Percentiles rank a stretch among this genome's conserved stretches.
Evolutionary conservation across 106 monocot species (phyloP).

Genomic region (Dendrobium catenatum): DNA sequence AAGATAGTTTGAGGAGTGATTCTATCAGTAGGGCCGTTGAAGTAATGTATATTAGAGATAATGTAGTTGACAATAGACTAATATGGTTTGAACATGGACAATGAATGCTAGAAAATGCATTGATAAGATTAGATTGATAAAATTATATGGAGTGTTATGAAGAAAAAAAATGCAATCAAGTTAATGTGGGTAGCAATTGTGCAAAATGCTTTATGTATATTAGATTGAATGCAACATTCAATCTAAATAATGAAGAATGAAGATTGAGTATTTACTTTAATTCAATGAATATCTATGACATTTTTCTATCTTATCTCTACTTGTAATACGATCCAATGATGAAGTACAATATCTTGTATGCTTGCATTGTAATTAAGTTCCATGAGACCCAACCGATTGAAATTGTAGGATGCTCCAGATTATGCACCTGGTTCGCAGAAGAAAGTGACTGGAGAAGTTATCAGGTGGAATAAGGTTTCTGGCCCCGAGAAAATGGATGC

Average conservation of each 20-base stretch:
- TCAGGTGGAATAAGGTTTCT: conserved; percentile 87
- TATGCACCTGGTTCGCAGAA: conserved; percentile 95
- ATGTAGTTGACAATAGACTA: not conserved
- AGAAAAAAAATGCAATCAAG: no score
- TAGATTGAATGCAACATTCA: not conserved
- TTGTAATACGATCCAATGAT: not conserved
- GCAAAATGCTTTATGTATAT: no score
- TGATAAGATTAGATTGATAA: no score
- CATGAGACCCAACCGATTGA: not conserved
- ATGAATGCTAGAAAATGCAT: no score
- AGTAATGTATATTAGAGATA: not conserved
- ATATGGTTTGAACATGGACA: not conserved
- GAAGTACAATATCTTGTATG: not conserved
- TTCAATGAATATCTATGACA: not conserved
- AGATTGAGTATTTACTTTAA: not conserved
- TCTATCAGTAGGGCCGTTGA: not conserved
- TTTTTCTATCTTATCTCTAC: not conserved
- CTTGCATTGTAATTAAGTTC: not conserved
- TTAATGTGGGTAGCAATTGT: no score
- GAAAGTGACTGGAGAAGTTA: conserved; percentile 91
- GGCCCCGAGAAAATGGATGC: conserved; percentile 94
- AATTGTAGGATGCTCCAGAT: conserved; percentile 61
- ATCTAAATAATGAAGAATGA: not conserved
- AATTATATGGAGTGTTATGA: no score
- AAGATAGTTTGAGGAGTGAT: not conserved